Evolutionary conservation across 306 rosid genomes (phyloP).

Genomic region (Cicer bijugum): DNA sequence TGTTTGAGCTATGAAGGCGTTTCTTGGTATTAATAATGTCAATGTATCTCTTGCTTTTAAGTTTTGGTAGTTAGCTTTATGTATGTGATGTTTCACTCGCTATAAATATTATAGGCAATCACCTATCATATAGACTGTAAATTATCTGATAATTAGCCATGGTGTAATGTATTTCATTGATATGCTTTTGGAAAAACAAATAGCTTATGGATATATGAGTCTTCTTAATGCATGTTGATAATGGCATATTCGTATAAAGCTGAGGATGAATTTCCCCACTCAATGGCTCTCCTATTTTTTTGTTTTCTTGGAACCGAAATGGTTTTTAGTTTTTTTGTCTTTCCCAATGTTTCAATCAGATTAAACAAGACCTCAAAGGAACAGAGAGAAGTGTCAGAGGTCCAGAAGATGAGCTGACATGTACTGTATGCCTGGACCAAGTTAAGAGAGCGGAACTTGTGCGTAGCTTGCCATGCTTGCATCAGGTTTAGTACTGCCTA

Average conservation of each 20-base stretch:
- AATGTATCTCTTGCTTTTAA: conserved; percentile 2
- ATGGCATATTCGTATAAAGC: not conserved
- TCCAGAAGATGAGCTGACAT: conserved; percentile 49
- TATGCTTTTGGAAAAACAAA: not conserved
- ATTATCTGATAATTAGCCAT: not conserved
- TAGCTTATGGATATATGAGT: not conserved
- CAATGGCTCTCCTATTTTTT: not conserved
- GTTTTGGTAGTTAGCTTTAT: conserved; percentile 9
- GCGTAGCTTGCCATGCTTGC: conserved; percentile 71
- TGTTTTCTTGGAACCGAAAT: not conserved
- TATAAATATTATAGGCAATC: not conserved
- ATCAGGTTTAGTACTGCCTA: conserved; percentile 57
- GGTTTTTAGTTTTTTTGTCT: not conserved
- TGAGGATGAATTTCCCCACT: not conserved
- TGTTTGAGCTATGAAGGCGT: conserved; percentile 5
- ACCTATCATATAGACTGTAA: conserved; percentile 7
- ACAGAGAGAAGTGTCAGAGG: conserved; percentile 35
- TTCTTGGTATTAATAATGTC: conserved; percentile 12
- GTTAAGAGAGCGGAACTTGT: conserved; percentile 60
- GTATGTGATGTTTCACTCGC: not conserved
- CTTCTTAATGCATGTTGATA: conserved; percentile 14
- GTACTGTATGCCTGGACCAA: conserved; percentile 62
- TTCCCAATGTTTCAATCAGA: conserved; percentile 42
- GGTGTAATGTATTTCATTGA: not conserved
- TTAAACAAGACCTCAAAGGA: conserved; percentile 41